These are phyloP conservation scores for Geotrichum europaeum DNA, from an alignment of 1,139 yeast species.

Conservation along the genomic window DNA sequence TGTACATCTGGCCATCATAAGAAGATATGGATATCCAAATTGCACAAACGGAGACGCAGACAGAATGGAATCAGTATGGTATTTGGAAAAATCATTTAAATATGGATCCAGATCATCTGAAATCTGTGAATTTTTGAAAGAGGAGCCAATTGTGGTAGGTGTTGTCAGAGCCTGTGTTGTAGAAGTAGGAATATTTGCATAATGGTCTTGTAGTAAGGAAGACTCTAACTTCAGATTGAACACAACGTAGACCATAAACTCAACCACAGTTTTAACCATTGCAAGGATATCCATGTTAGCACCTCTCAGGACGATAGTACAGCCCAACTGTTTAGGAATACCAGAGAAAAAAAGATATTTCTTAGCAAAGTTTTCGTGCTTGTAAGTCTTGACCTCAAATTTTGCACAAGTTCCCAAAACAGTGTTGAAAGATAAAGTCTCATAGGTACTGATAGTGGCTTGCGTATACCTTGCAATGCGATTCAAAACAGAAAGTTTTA, in stretches of 20 bases:
- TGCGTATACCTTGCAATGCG: constrained; percentile 73
- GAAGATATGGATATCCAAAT: constrained; percentile 59
- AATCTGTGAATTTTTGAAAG: not conserved
- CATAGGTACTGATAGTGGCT: constrained; percentile 73
- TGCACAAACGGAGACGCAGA: constrained; percentile 74
- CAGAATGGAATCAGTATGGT: constrained; percentile 47
- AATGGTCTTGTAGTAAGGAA: constrained; percentile 70
- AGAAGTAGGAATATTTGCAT: constrained; percentile 44
- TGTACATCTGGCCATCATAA: constrained; percentile 50
- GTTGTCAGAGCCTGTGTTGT: constrained; percentile 7
- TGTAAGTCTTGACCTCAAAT: constrained; percentile 65
- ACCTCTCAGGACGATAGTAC: constrained; percentile 80
- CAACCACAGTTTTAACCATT: constrained; percentile 70
- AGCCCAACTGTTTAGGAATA: constrained; percentile 66
- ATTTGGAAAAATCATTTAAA: constrained; percentile 46
- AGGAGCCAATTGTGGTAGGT: constrained; percentile 1
- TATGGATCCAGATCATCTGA: constrained; percentile 27
- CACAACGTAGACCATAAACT: constrained; percentile 70
- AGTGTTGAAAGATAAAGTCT: constrained; percentile 53
- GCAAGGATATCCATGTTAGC: constrained; percentile 51
- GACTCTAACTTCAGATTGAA: constrained; percentile 77
- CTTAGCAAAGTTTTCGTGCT: constrained; percentile 50
- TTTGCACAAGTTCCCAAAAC: constrained; percentile 65
- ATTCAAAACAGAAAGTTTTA: constrained; percentile 78
- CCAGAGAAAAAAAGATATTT: constrained; percentile 76